These are phyloP conservation scores for Lentinula sp. DNA, from an alignment of 768 basidiomycete species.

Conservation along the genomic window DNA sequence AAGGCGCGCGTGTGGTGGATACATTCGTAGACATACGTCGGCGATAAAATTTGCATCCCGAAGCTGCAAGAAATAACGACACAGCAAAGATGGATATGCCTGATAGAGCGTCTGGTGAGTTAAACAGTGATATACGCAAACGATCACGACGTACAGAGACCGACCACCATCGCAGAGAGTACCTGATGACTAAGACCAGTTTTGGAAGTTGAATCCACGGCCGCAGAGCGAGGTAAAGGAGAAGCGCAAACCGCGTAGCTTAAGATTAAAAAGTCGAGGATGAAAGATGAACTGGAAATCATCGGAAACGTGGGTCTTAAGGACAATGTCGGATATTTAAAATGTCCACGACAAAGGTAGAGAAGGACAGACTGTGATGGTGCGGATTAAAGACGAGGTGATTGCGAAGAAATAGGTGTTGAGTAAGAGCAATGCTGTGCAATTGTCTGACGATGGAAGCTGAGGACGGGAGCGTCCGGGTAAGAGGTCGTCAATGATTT, in stretches of 20 bases:
- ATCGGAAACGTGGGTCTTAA: background rate
- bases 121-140: background rate
- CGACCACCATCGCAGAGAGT: background rate
- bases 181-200: background rate
- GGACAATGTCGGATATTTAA: background rate
- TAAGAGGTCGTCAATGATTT: background rate
- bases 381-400: background rate
- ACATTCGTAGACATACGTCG: background rate
- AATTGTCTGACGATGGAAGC: background rate
- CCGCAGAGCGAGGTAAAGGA: background rate
- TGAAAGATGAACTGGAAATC: background rate
- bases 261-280: background rate
- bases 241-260: background rate
- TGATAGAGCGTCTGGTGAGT: background rate
- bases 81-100: background rate
- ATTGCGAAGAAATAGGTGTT: background rate
- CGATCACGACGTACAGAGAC: background rate
- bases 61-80: background rate
- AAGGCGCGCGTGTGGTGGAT: background rate
- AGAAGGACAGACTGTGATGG: background rate
- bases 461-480: background rate
- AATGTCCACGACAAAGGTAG: background rate
- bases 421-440: background rate
- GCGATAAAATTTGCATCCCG: background rate
- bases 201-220: background rate